Base-by-base conservation (phyloP, 2,329 filamentous ascomycete genomes). In the Fusarium lyarnte region DNA sequence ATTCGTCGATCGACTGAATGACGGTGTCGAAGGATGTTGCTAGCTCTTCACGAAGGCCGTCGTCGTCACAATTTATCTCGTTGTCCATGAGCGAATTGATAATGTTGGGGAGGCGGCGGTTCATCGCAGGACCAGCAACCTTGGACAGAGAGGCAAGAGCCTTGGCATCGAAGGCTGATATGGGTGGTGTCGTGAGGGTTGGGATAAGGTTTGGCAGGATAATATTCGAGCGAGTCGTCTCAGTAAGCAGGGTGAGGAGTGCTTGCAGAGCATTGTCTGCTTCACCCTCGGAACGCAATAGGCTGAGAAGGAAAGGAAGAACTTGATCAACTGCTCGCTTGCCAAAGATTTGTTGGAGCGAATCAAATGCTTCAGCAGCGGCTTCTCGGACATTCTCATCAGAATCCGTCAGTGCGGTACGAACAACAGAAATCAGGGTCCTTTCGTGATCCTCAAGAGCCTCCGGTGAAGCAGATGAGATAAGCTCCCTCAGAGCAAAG, bases 141-240 rank as follows among this genome's bases (percentile, higher is more conserved):
- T 95, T 92, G 54, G 97, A 95, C 76, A 99, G 84, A 31, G 96
- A 98, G 41, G 96, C 96, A 72, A 99, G 85, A 17, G 96, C 96
- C 80, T 92, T 94, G 66, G 97, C 96, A 79, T 99, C 98, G 87
- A 99, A 99, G 2, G 92, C 90, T 33, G 94, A 93, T 76, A 99
- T 97, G 4, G 96, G 96, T 59, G 94, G 91, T 13, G 93, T 92
- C 66, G 97, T 93, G 36, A 99, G 88, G 5, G 95, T 98, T 2
- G 97, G 96, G 67, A 99, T 94, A 62, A 99, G 91, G 81, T 97
- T 98, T 25, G 96, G 97, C 64, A 99, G 85, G 77, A 99, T 99
- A 76, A 97, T 95, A 81, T 98, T 99, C 27, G 95, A 97, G 72
- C 96, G 90, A 12, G 94, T 96, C 21, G 94, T 91, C 81, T 99